Evolutionary conservation across 2,329 filamentous ascomycete genomes (phyloP), one percentile per base, ranked within the genome.

Genomic region (Aspergillus ibericus): DNA sequence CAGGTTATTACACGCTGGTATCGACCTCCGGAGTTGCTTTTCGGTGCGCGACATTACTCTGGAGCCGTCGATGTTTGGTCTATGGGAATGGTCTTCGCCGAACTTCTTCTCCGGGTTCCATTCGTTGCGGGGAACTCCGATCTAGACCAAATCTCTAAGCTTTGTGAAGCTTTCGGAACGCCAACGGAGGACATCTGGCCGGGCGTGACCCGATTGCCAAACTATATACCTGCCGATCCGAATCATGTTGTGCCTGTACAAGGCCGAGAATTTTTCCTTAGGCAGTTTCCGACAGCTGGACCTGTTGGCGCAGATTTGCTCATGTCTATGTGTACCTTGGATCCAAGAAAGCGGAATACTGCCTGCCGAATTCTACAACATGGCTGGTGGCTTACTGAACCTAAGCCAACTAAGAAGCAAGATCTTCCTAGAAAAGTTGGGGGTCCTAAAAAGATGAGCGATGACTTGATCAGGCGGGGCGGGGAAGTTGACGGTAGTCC

Each of bases 1-100:
- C 92, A 95, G 70, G 93, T 97, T 64, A 96, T 99, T 74, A 99
- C 95, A 16, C 87, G 92, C 64, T 99, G 95, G 92, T 99, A 98
- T 80, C 85, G 93, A 1, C 93, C 95, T 0, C 93, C 93, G 0
- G 95, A 99, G 80, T 84, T 99, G 20, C 87, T 98, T 63, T 97
- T 93, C 71, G 92, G 93, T 59, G 92, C 92, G 2, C 85, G 87
- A 58, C 91, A 95, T 77, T 99, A 99, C 79, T 88, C 88, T 44
- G 92, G 92, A 22, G 90, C 89, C 6, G 95, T 97, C 18, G 95
- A 99, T 73, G 83, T 99, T 59, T 99, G 95, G 93, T 93, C 89
- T 49, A 90, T 96, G 56, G 95, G 92, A 50, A 87, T 91, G 71
- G 92, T 99, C 10, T 95, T 99, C 67, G 93, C 93, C 29, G 95